Evolutionary conservation across 108 stramenopile genomes (phyloP).

Genomic region (Nitzschia inconspicua): DNA sequence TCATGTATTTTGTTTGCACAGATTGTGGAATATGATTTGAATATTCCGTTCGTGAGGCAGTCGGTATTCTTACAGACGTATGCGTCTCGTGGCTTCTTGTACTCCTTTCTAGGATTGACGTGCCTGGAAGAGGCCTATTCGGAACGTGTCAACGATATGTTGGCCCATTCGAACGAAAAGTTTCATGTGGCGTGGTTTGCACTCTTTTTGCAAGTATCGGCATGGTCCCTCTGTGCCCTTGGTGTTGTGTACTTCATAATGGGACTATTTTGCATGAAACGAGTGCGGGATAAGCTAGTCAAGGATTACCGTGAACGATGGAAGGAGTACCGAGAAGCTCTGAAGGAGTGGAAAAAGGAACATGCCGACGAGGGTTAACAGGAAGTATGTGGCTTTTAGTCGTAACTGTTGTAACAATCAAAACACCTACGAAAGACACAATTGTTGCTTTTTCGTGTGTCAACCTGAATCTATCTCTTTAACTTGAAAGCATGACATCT

Average conservation of each 20-base stretch:
- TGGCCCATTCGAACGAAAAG: conserved; percentile 20
- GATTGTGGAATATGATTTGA: conserved; percentile 51
- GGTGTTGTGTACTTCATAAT: conserved; percentile 63
- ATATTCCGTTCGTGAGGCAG: conserved; percentile 28
- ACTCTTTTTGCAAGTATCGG: conserved; percentile 57
- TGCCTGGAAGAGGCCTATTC: conserved; percentile 67
- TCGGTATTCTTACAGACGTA: conserved; percentile 39
- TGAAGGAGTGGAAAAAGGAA: conserved; percentile 42
- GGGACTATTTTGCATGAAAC: conserved; percentile 67
- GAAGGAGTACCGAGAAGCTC: conserved; percentile 46
- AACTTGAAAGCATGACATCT: no score
- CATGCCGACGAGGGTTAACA: no score
- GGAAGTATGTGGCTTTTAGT: no score
- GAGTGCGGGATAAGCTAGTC: conserved; percentile 50
- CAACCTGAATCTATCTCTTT: no score
- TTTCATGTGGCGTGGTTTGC: conserved; percentile 42
- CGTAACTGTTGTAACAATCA: no score
- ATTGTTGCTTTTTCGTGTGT: no score
- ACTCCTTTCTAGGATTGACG: conserved; percentile 75
- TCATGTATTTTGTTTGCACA: no score
- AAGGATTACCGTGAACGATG: conserved; percentile 42
- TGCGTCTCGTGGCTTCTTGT: conserved; percentile 62
- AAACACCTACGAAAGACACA: no score
- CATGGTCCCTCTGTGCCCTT: conserved; percentile 46
- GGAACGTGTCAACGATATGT: conserved; percentile 48